Evolutionary conservation across 2,329 filamentous ascomycete species (phyloP).

Genomic region (Plenodomus biglobosus): DNA sequence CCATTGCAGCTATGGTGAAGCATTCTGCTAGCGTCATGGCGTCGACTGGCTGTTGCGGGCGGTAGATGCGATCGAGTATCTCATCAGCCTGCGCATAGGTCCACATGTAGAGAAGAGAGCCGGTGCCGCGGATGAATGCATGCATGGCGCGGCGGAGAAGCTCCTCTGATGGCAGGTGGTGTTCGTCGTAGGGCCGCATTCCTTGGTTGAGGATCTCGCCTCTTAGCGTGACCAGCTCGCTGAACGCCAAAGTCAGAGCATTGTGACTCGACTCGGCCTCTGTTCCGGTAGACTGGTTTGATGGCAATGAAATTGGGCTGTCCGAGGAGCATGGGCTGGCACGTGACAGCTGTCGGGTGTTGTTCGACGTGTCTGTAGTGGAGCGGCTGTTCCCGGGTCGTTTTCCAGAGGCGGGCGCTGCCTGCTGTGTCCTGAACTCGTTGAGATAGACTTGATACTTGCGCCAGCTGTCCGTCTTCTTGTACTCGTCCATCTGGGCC

Average conservation of each 20-base stretch:
- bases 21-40: slow-evolving; percentile 41
- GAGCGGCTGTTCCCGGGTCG: slow-evolving; percentile 25
- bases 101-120: slow-evolving; percentile 43
- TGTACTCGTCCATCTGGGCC: slow-evolving; percentile 45
- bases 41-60: slow-evolving; percentile 28
- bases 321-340: slow-evolving; percentile 35
- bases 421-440: slow-evolving; percentile 39
- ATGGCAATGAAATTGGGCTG: slow-evolving; percentile 29
- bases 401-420: slow-evolving; percentile 15
- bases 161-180: slow-evolving; percentile 34
- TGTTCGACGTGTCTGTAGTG: slow-evolving; percentile 26
- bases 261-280: slow-evolving; percentile 39
- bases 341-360: slow-evolving; percentile 24
- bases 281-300: slow-evolving; percentile 14
- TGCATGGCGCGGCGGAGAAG: slow-evolving; percentile 35
- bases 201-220: slow-evolving; percentile 33
- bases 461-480: slow-evolving; percentile 42
- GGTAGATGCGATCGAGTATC: slow-evolving; percentile 41
- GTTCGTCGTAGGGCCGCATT: slow-evolving; percentile 28
- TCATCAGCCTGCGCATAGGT: slow-evolving; percentile 35
- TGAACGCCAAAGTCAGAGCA: slow-evolving; percentile 40
- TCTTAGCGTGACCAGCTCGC: slow-evolving; percentile 36
- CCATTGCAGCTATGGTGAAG: slow-evolving; percentile 42
- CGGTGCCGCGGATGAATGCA: slow-evolving; percentile 40
- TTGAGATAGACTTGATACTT: slow-evolving; percentile 42